Conservation (phyloP, 495 filamentous ascomycete species). For the Podospora australis region DNA sequence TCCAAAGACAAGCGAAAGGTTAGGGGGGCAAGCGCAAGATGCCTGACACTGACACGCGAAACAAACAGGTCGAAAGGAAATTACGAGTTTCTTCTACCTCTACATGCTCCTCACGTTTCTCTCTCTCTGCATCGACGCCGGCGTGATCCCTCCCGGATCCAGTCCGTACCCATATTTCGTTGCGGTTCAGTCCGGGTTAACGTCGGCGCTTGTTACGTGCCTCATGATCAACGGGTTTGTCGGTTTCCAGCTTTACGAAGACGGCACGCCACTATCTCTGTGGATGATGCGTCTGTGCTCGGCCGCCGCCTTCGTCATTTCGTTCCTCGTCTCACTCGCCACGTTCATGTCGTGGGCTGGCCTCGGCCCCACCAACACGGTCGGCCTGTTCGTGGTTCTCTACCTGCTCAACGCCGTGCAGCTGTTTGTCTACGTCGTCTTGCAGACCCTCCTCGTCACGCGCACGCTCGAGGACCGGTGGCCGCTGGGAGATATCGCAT, state of each 20-base stretch:
- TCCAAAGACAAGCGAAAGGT: background rate
- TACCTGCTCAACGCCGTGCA: slow-evolving; percentile 88
- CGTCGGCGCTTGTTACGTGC: slow-evolving; percentile 82
- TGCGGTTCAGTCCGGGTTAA: slow-evolving; percentile 80
- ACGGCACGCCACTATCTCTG: slow-evolving; percentile 90
- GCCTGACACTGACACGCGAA: slow-evolving; percentile 1
- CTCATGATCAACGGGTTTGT: slow-evolving; percentile 97
- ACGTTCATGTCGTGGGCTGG: slow-evolving; percentile 94
- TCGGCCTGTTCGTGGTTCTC: slow-evolving; percentile 85
- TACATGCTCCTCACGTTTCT: slow-evolving; percentile 84
- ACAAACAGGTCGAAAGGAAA: slow-evolving; percentile 85
- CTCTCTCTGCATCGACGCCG: slow-evolving; percentile 88
- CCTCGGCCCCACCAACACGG: slow-evolving; percentile 73
- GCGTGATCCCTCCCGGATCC: slow-evolving; percentile 79
- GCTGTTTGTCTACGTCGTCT: slow-evolving; percentile 75
- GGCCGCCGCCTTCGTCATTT: slow-evolving; percentile 75
- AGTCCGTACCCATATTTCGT: slow-evolving; percentile 83
- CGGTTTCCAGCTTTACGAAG: slow-evolving; percentile 97
- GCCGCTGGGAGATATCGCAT: slow-evolving; percentile 90
- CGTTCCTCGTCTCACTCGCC: slow-evolving; percentile 76
- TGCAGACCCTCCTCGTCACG: slow-evolving; percentile 81
- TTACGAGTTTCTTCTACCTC: slow-evolving; percentile 95
- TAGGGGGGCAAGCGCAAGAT: background rate
- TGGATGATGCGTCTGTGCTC: slow-evolving; percentile 83
- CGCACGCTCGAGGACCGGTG: slow-evolving; percentile 92